Conservation (phyloP, 1,284 basidiomycete genomes). For the Malassezia equina region DNA sequence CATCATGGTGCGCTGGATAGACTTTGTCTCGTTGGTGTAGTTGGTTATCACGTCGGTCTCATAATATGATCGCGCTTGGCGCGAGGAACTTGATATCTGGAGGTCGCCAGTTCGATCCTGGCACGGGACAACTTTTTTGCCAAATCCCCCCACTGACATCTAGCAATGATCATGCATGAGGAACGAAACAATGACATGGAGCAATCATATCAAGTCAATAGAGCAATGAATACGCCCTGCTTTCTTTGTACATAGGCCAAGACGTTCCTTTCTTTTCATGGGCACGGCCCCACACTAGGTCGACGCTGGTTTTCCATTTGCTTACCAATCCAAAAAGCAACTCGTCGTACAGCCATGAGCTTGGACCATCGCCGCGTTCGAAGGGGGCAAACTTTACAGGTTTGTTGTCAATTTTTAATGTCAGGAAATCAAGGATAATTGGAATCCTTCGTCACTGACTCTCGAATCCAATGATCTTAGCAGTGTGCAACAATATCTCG, state of each 20-base stretch:
- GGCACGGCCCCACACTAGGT: neutral
- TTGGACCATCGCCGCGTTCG: slow-evolving; percentile 20
- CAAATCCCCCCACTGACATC: no score
- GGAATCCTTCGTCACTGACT: neutral
- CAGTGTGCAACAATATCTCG: slow-evolving; percentile 88
- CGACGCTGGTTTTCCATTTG: neutral
- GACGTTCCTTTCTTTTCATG: no score
- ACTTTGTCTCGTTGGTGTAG: slow-evolving; percentile 21
- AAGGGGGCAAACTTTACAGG: slow-evolving; percentile 27
- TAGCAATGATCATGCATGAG: no score
- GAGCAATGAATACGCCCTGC: no score
- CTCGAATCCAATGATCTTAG: slow-evolving; percentile 68
- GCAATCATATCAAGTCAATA: no score
- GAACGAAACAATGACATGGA: no score
- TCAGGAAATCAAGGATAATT: slow-evolving; percentile 1
- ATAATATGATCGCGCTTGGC: slow-evolving; percentile 20
- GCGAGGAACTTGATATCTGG: slow-evolving; percentile 18
- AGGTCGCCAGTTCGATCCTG: slow-evolving; percentile 24
- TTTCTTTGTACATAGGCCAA: no score
- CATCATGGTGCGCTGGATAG: neutral
- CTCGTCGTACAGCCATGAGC: neutral
- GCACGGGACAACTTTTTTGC: slow-evolving; percentile 18
- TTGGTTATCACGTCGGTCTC: slow-evolving; percentile 23
- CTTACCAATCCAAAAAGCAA: neutral
- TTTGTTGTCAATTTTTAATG: slow-evolving; percentile 10